Conservation (phyloP, 345 rosid genomes). For the Carallia pectinifolia region DNA sequence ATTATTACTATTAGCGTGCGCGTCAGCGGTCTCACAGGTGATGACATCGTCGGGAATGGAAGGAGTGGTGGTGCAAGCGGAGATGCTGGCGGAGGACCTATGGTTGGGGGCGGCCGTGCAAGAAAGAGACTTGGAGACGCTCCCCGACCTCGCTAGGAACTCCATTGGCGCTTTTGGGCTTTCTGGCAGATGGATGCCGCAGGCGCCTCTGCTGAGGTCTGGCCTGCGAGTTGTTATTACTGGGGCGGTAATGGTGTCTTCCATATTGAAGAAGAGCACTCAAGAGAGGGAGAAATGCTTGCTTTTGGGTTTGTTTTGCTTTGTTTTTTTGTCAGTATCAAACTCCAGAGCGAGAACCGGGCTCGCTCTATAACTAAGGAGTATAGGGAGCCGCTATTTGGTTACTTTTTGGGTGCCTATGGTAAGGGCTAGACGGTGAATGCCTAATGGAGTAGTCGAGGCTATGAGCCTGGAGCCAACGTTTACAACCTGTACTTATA, state of each 20-base stretch:
- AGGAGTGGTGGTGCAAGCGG: slow-evolving; percentile 28
- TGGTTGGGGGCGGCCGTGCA: slow-evolving; percentile 24
- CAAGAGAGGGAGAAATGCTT: not conserved
- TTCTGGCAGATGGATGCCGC: slow-evolving; percentile 53
- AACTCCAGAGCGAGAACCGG: not conserved
- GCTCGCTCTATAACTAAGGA: not conserved
- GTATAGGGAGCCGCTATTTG: not conserved
- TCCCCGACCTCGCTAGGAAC: slow-evolving; percentile 89
- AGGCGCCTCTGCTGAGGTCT: slow-evolving; percentile 25
- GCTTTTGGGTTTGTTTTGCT: too few species aligned
- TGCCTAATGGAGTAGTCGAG: too few species aligned
- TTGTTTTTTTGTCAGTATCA: not conserved
- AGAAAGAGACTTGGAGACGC: slow-evolving; percentile 65
- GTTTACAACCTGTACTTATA: not conserved
- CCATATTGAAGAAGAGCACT: slow-evolving; percentile 20
- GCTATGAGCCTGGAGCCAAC: slow-evolving; percentile 12
- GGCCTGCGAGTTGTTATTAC: slow-evolving; percentile 39
- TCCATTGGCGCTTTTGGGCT: slow-evolving; percentile 93
- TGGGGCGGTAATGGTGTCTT: slow-evolving; percentile 25
- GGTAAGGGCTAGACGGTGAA: not conserved
- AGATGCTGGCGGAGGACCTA: slow-evolving; percentile 6
- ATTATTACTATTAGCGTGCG: not conserved
- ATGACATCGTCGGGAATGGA: slow-evolving; percentile 58
- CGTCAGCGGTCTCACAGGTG: slow-evolving; percentile 32
- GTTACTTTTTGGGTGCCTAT: slow-evolving; percentile 11